Evolutionary conservation across 495 filamentous ascomycete genomes (phyloP).

Genomic region (Trichoderma reesei): DNA sequence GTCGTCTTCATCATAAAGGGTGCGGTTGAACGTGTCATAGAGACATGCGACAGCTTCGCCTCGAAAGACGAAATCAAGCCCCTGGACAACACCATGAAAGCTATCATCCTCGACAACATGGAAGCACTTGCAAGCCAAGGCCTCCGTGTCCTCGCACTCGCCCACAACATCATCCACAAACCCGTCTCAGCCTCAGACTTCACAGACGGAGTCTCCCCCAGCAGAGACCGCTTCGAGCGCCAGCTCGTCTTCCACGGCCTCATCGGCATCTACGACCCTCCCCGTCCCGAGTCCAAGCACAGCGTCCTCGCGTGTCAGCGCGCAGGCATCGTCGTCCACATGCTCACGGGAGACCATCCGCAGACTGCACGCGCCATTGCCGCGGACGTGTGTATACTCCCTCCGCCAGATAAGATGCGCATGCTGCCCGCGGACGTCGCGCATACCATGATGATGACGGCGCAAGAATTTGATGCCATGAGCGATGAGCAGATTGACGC

Average conservation of each 20-base stretch:
- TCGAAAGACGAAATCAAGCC: slow-evolving; percentile 36
- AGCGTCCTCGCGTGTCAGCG: slow-evolving; percentile 22
- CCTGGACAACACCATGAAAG: slow-evolving; percentile 24
- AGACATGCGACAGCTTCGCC: slow-evolving; percentile 14
- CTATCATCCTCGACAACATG: slow-evolving; percentile 53
- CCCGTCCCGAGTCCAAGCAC: slow-evolving; percentile 47
- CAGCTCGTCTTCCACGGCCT: slow-evolving; percentile 50
- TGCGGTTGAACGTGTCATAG: neutral
- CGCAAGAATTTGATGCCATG: slow-evolving; percentile 33
- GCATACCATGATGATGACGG: slow-evolving; percentile 31
- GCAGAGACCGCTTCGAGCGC: slow-evolving; percentile 8
- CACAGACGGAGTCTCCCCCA: neutral
- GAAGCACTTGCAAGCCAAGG: slow-evolving; percentile 57
- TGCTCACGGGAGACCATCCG: slow-evolving; percentile 55
- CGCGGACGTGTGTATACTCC: slow-evolving; percentile 27
- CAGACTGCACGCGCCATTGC: slow-evolving; percentile 56
- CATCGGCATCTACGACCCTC: slow-evolving; percentile 58
- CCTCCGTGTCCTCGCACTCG: slow-evolving; percentile 69
- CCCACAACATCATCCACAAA: slow-evolving; percentile 30
- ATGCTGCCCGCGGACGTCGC: slow-evolving; percentile 25
- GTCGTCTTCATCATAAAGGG: neutral
- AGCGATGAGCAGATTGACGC: slow-evolving; percentile 36
- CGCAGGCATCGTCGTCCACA: slow-evolving; percentile 54
- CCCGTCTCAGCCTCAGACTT: slow-evolving; percentile 13
- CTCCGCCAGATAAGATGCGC: slow-evolving; percentile 28